Evolutionary conservation across 2,329 filamentous ascomycete species (phyloP).

Genomic region (Monilinia aucupariae): DNA sequence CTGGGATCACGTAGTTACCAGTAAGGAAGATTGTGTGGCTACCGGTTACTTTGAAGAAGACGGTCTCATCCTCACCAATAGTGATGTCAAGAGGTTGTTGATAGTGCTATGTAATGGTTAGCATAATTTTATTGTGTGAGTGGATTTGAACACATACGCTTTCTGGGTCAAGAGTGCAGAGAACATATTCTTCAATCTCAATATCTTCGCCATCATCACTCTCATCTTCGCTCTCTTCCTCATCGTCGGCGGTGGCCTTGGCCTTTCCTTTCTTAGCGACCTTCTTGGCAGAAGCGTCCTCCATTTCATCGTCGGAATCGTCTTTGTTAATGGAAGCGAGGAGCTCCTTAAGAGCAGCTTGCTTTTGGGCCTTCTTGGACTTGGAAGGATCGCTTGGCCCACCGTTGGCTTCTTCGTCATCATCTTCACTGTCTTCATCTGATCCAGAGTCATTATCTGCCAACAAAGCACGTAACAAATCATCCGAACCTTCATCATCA

Average conservation of each 20-base stretch:
- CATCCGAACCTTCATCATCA: slow-evolving; percentile 37
- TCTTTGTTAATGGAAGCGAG: slow-evolving; percentile 59
- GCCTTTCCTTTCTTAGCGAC: slow-evolving; percentile 66
- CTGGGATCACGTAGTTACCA: slow-evolving; percentile 85
- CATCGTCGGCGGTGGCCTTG: slow-evolving; percentile 53
- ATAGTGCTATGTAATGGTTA: slow-evolving; percentile 61
- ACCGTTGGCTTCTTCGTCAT: slow-evolving; percentile 74
- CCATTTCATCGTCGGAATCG: slow-evolving; percentile 67
- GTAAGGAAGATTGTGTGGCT: slow-evolving; percentile 89
- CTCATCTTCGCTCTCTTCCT: slow-evolving; percentile 45
- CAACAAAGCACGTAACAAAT: slow-evolving; percentile 47
- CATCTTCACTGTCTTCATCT: slow-evolving; percentile 45
- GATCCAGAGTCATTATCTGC: slow-evolving; percentile 48
- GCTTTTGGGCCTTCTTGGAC: slow-evolving; percentile 78
- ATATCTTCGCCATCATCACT: slow-evolving; percentile 57
- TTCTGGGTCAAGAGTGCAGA: slow-evolving; percentile 92
- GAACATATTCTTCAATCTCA: slow-evolving; percentile 80
- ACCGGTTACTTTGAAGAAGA: slow-evolving; percentile 88
- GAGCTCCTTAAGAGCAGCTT: slow-evolving; percentile 71
- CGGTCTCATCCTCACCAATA: slow-evolving; percentile 78
- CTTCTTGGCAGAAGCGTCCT: slow-evolving; percentile 58
- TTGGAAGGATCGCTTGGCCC: slow-evolving; percentile 89
- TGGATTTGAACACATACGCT: slow-evolving; percentile 55
- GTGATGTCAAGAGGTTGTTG: slow-evolving; percentile 95
- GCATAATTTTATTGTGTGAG: slow-evolving; percentile 10